phyloP scores from a whole-genome alignment of 768 basidiomycete species.

The Pisolithus sp. region DNA sequence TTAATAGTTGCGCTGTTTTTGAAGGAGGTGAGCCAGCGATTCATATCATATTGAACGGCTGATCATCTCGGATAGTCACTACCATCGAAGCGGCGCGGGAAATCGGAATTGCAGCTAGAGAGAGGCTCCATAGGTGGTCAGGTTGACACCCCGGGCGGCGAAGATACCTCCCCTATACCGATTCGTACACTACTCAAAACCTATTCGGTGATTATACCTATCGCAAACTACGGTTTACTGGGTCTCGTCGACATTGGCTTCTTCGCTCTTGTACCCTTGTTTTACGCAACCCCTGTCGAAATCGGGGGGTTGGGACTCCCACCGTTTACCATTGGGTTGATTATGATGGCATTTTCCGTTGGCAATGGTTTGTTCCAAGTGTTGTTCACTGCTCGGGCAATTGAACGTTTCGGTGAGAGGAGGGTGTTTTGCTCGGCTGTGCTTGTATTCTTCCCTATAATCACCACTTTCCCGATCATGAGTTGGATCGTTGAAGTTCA shows the following conservation, averaged over 20 bases:
- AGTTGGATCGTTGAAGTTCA: conserved; percentile 30
- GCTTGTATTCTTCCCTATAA: conserved; percentile 31
- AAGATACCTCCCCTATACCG: conserved; percentile 9
- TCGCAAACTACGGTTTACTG: conserved; percentile 37
- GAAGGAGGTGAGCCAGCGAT: conserved; percentile 21
- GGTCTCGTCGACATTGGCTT: conserved; percentile 38
- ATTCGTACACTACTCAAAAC: conserved; percentile 30
- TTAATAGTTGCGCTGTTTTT: conserved; percentile 17
- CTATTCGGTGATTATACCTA: conserved; percentile 33
- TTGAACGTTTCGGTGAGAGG: conserved; percentile 15
- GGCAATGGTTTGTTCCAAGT: conserved; percentile 34
- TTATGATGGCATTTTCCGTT: conserved; percentile 32
- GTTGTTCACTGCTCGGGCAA: conserved; percentile 34
- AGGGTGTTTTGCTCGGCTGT: conserved; percentile 15
- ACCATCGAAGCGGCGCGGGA: conserved; percentile 11
- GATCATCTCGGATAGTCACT: conserved; percentile 15
- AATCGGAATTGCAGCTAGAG: conserved; percentile 1
- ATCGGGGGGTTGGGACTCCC: conserved; percentile 38
- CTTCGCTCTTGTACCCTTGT: conserved; percentile 37
- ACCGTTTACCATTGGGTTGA: conserved; percentile 36
- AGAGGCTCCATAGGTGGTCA: neutral
- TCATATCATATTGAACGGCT: neutral
- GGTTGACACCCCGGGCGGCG: neutral
- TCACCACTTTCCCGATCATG: conserved; percentile 40
- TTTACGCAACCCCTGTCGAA: conserved; percentile 37